Conservation (phyloP, 2,329 filamentous ascomycete species). For the Penicillium decumbens region DNA sequence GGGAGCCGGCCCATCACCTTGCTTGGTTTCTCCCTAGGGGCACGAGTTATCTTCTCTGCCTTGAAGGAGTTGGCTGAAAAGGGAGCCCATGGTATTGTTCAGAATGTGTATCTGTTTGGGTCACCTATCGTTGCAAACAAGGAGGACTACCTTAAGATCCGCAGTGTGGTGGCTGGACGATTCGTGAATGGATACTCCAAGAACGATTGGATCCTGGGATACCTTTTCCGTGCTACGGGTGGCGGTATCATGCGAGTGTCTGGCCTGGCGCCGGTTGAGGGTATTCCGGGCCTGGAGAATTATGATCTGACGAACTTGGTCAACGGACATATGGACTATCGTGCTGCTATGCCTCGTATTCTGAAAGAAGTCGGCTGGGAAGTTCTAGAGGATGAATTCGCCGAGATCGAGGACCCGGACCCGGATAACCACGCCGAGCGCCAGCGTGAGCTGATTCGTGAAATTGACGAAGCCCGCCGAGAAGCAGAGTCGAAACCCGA, state of each 20-base stretch:
- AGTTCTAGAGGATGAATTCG: slow-evolving; percentile 89
- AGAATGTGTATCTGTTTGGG: slow-evolving; percentile 94
- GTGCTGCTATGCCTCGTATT: slow-evolving; percentile 81
- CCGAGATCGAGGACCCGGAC: slow-evolving; percentile 94
- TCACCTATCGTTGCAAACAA: slow-evolving; percentile 86
- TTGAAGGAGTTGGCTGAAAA: slow-evolving; percentile 78
- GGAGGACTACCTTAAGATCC: slow-evolving; percentile 78
- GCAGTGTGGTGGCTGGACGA: slow-evolving; percentile 81
- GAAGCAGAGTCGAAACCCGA: slow-evolving; percentile 76
- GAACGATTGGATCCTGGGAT: slow-evolving; percentile 95
- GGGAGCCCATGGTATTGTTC: slow-evolving; percentile 78
- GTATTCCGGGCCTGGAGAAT: slow-evolving; percentile 79
- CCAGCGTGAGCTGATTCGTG: slow-evolving; percentile 88
- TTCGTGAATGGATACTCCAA: slow-evolving; percentile 92
- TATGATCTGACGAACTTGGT: slow-evolving; percentile 81
- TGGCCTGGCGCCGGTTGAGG: slow-evolving; percentile 71
- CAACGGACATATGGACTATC: slow-evolving; percentile 93
- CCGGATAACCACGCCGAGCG: slow-evolving; percentile 84
- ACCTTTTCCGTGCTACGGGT: slow-evolving; percentile 89
- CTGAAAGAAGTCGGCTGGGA: slow-evolving; percentile 85
- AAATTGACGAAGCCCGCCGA: slow-evolving; percentile 90
- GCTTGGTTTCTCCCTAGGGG: slow-evolving; percentile 88
- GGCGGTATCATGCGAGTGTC: slow-evolving; percentile 87
- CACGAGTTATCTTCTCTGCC: slow-evolving; percentile 87
- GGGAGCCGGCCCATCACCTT: slow-evolving; percentile 88